phyloP scores from a whole-genome alignment of 2,329 filamentous ascomycete genomes.

The Phyllosticta citriasiana region DNA sequence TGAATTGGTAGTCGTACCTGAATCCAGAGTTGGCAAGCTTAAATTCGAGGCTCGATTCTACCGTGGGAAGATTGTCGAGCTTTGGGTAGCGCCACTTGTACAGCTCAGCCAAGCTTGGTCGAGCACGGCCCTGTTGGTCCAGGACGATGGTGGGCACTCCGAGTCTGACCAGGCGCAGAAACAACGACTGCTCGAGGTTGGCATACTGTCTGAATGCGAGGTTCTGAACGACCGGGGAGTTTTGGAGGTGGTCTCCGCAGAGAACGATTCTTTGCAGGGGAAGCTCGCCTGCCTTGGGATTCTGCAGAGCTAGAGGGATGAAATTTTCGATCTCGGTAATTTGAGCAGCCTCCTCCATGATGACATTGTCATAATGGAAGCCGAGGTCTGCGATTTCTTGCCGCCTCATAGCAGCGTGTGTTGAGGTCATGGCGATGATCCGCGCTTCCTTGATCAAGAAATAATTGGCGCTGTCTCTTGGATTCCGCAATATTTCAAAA shows the following conservation, averaged over 20 bases:
- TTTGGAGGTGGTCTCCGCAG: constrained; percentile 92
- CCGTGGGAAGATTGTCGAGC: constrained; percentile 68
- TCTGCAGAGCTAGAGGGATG: constrained; percentile 87
- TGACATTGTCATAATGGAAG: constrained; percentile 93
- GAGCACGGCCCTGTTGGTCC: constrained; percentile 85
- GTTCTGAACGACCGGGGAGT: constrained; percentile 91
- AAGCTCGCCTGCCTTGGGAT: constrained; percentile 60
- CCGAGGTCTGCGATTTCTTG: constrained; percentile 85
- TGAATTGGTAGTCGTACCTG: constrained; percentile 90
- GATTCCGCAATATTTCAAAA: constrained; percentile 83
- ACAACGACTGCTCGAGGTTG: constrained; percentile 91
- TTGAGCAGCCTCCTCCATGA: constrained; percentile 98
- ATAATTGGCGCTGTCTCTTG: constrained; percentile 92
- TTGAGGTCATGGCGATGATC: constrained; percentile 97
- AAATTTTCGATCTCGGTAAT: constrained; percentile 97
- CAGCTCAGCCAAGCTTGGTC: constrained; percentile 75
- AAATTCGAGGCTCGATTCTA: constrained; percentile 62
- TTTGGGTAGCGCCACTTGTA: constrained; percentile 89
- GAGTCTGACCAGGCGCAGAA: constrained; percentile 79
- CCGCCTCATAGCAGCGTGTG: constrained; percentile 88
- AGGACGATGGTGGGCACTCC: constrained; percentile 86
- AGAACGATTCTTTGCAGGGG: constrained; percentile 80
- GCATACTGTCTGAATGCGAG: constrained; percentile 89
- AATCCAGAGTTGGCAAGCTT: constrained; percentile 80
- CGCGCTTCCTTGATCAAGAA: constrained; percentile 91